Conservation (phyloP, 2,329 filamentous ascomycete species). For the Akanthomyces lecanii region DNA sequence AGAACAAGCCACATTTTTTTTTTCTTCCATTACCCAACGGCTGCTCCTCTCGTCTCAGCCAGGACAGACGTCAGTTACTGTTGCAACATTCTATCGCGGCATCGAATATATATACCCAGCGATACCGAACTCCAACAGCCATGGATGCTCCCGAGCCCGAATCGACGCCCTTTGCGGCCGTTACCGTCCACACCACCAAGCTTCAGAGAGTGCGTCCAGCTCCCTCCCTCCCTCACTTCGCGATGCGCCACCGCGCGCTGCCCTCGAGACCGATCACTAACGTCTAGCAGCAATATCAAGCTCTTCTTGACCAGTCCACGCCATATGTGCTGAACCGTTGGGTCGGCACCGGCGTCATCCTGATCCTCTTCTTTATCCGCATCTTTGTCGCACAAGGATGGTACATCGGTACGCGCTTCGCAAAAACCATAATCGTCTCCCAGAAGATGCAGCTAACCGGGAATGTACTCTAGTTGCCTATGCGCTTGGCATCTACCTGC, state of each 20-base stretch:
- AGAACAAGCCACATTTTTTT: conserved; percentile 13
- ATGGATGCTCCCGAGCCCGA: conserved; percentile 90
- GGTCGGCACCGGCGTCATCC: conserved; percentile 71
- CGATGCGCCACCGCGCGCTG: background rate
- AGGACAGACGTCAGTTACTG: background rate
- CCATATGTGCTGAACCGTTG: conserved; percentile 88
- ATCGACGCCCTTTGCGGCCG: conserved; percentile 85
- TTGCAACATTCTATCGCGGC: background rate
- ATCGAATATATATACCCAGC: background rate
- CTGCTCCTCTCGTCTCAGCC: background rate
- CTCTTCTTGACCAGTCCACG: conserved; percentile 88
- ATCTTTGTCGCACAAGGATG: conserved; percentile 93
- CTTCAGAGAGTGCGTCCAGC: conserved; percentile 60
- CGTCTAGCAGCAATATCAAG: conserved; percentile 74
- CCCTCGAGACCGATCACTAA: conserved; percentile 21
- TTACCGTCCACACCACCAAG: conserved; percentile 77
- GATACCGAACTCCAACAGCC: conserved; percentile 20
- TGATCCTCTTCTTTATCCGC: conserved; percentile 79
- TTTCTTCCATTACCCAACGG: background rate
- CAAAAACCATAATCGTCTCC: background rate
- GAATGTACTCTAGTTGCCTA: conserved; percentile 68
- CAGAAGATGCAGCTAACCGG: conserved; percentile 1
- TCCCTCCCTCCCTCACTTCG: background rate
- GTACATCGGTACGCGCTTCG: conserved; percentile 74
- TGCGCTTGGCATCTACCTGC: conserved; percentile 94